These are phyloP conservation scores for Ochetophila trinervis DNA, from an alignment of 306 rosid genomes.

Conservation along the genomic window DNA sequence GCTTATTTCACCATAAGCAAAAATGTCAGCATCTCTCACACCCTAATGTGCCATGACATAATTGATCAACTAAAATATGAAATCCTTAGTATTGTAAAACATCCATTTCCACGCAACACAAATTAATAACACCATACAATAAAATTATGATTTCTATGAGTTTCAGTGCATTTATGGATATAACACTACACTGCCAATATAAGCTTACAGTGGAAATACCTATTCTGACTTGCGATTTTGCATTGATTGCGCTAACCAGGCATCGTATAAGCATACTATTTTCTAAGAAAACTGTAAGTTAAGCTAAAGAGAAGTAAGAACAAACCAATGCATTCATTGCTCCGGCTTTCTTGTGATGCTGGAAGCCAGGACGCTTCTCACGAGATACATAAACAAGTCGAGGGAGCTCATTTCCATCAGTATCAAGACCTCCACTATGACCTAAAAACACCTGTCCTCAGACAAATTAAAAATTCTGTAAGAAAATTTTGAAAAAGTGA, in stretches of 20 bases:
- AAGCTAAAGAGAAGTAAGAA: slow-evolving; percentile 7
- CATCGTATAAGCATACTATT: not conserved
- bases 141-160: not conserved
- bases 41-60: not conserved
- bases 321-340: slow-evolving; percentile 99
- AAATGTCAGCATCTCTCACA: not conserved
- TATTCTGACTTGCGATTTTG: not conserved
- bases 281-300: not conserved
- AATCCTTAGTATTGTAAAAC: not conserved
- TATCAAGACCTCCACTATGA: slow-evolving; percentile 97
- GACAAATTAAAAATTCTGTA: slow-evolving; percentile 12
- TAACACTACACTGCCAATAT: not conserved
- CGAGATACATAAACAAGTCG: slow-evolving; percentile 99
- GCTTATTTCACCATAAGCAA: not conserved
- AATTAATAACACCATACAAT: not conserved
- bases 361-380: slow-evolving; percentile 99
- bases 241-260: slow-evolving; percentile 8
- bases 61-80: not conserved
- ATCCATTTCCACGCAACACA: not conserved
- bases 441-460: slow-evolving; percentile 83
- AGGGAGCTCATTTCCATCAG: slow-evolving; percentile 98
- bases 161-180: not conserved
- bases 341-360: slow-evolving; percentile 99
- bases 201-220: not conserved
- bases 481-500: slow-evolving; percentile 1